Evolutionary conservation across 176 grass and related monocot genomes (phyloP).

Genomic region (Hordeum marinum): DNA sequence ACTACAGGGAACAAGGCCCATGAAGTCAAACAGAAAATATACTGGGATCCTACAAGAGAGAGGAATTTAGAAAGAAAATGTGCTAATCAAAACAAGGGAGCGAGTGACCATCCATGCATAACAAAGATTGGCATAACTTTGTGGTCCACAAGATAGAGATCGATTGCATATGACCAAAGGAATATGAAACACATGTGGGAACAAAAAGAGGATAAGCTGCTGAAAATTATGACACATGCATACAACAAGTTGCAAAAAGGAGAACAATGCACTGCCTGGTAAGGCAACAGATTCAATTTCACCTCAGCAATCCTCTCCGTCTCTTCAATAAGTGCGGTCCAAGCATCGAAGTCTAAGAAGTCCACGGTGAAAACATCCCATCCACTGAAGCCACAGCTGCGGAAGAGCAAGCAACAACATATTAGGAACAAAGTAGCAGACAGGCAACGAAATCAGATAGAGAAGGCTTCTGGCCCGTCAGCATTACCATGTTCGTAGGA

Average conservation of each 20-base stretch:
- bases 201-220: neutral
- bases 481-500: slow-evolving; percentile 34
- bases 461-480: no score
- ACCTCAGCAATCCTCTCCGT: slow-evolving; percentile 83
- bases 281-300: slow-evolving; percentile 4
- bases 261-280: neutral
- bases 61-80: no score
- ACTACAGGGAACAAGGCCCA: no score
- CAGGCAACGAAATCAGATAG: neutral
- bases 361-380: slow-evolving; percentile 63
- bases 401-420: neutral
- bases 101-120: neutral
- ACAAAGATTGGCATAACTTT: neutral
- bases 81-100: neutral
- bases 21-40: no score
- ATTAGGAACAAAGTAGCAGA: neutral
- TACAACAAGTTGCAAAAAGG: neutral
- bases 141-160: neutral
- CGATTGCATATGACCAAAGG: neutral
- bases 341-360: slow-evolving; percentile 87
- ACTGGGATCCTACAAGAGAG: no score
- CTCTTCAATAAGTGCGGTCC: slow-evolving; percentile 89
- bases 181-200: neutral
- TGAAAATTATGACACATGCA: neutral
- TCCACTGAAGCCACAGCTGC: slow-evolving; percentile 66